Evolutionary conservation across 2,329 filamentous ascomycete species (phyloP), one percentile per base, ranked within the genome.

Genomic region (Aspergillus sp.): DNA sequence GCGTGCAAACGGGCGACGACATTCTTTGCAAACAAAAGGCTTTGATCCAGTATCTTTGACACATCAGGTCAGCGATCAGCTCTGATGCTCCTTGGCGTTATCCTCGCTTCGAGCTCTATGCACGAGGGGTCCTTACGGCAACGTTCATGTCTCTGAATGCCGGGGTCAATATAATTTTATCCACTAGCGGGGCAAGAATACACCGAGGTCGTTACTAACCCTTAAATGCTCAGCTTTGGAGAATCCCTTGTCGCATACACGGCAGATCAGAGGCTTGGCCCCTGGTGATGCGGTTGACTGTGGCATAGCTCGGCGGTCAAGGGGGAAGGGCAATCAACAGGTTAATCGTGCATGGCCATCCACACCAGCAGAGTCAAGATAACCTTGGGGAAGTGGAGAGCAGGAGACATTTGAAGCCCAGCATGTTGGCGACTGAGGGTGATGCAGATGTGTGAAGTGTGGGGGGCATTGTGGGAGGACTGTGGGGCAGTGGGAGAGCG

Each of bases 161-260:
- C 40, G 42, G 37, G 53, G 41, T 60, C 57, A 62, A 60, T 53
- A 27, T 27, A 37, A 44, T 15, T 56, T 60, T 56, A 58, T 62
- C 63, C 59, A 63, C 50, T 24, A 41, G 37, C 34, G 54, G 45
- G 42, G 47, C 44, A 48, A 52, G 54, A 63, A 64, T 61, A 34
- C 22, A 17, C 41, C 22, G 48, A 47, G 44, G 15, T 20, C n/a
- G 6, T 42, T 46, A 58, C 56, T 58, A 66, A 76, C 75, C 64
- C 72, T 70, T 20, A 77, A 61, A 66, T 77, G 75, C 60, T 77
- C 75, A 13, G 73, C 73, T 58, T 77, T 78, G 9, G 73, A 75
- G 59, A 78, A 78, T 51, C 66, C 66, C 60, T 75, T 78, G 20
- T 76, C 70, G 50, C 76, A 78, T 20, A 70, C 72, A 44, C 67